A percentile compares a stretch with the other conserved stretches of the same genome.
Conservation (phyloP, 1,284 basidiomycete species). For the Lignosus rhinocerotis region DNA sequence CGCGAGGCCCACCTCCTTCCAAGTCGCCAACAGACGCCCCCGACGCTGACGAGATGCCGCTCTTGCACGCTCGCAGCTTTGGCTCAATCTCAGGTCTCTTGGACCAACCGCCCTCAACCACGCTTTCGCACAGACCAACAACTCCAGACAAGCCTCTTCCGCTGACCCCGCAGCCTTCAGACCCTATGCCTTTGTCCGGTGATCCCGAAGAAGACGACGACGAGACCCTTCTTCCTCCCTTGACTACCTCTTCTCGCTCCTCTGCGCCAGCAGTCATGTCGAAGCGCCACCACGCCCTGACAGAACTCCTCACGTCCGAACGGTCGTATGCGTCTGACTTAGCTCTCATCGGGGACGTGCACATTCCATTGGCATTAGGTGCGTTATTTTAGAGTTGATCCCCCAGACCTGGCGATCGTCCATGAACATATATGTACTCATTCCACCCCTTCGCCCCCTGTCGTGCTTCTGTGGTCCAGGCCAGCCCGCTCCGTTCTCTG, state of each 20-base stretch:
- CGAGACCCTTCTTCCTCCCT: conserved; percentile 17
- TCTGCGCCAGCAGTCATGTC: conserved; percentile 36
- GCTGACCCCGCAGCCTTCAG: conserved; percentile 28
- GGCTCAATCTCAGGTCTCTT: conserved; percentile 34
- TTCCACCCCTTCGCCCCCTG: neutral
- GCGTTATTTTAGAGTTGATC: conserved; percentile 19
- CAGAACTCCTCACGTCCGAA: conserved; percentile 85
- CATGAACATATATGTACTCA: neutral
- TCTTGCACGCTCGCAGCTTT: conserved; percentile 33
- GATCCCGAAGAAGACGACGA: conserved; percentile 17
- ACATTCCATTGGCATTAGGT: conserved; percentile 78
- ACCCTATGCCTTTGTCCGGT: conserved; percentile 14
- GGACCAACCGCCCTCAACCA: conserved; percentile 20
- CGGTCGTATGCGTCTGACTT: conserved; percentile 88
- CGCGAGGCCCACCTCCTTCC: conserved; percentile 6
- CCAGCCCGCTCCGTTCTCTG: conserved; percentile 32
- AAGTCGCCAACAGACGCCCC: conserved; percentile 11
- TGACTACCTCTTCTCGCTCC: conserved; percentile 22
- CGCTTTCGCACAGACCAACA: conserved; percentile 14
- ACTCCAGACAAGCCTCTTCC: conserved; percentile 38
- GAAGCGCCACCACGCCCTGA: conserved; percentile 82
- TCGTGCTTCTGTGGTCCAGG: conserved; percentile 25
- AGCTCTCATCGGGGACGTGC: conserved; percentile 81
- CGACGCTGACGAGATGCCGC: conserved; percentile 25
- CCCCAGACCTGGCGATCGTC: neutral